Evolutionary conservation across 495 filamentous ascomycete genomes (phyloP).

Genomic region (Trichoderma virens): DNA sequence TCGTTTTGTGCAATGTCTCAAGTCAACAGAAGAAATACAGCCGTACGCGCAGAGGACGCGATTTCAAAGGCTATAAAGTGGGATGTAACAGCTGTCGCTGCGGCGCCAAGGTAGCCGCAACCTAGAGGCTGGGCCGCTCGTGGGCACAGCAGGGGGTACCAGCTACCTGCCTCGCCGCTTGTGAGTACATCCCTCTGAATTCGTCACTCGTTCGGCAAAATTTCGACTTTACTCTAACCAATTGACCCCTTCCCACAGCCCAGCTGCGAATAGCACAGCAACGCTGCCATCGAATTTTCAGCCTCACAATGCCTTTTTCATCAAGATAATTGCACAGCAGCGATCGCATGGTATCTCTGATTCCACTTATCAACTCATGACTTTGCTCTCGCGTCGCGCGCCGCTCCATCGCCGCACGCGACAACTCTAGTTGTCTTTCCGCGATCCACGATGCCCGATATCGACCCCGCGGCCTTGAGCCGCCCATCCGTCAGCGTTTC

Average conservation of each 20-base stretch:
- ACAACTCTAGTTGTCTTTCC: conserved; percentile 16
- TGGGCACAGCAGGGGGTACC: neutral
- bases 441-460: conserved; percentile 59
- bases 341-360: conserved; percentile 32
- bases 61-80: neutral
- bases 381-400: conserved; percentile 32
- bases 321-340: conserved; percentile 24
- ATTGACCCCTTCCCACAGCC: neutral
- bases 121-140: neutral
- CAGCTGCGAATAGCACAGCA: neutral
- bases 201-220: conserved; percentile 8
- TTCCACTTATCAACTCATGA: conserved; percentile 28
- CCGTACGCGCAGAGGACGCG: conserved; percentile 2
- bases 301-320: conserved; percentile 29
- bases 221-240: conserved; percentile 6
- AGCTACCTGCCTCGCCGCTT: neutral
- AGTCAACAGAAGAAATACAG: neutral
- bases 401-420: conserved; percentile 36
- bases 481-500: conserved; percentile 55
- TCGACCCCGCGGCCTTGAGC: conserved; percentile 77
- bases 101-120: conserved; percentile 16
- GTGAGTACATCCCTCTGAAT: neutral
- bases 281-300: conserved; percentile 21
- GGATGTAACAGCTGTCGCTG: conserved; percentile 17
- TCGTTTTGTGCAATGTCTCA: neutral